phyloP scores from a whole-genome alignment of 139 green algal species.

The Deuterostichococcus epilithicus region DNA sequence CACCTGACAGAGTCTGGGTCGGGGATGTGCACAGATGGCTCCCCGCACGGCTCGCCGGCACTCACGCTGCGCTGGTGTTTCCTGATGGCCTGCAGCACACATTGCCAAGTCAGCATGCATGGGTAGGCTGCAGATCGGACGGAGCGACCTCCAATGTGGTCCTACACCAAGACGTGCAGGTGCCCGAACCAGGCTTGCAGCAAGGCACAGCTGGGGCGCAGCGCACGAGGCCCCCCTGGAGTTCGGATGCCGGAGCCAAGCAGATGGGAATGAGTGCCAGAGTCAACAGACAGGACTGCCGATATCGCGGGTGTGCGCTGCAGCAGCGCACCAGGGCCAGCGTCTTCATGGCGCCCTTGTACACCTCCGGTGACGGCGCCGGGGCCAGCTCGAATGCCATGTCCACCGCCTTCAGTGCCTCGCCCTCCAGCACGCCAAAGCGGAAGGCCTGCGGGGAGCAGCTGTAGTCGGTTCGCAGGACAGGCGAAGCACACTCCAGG shows the following conservation, averaged over 20 bases:
- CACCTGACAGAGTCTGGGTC: conserved; percentile 5
- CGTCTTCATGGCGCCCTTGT: conserved; percentile 8
- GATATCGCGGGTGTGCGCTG: neutral
- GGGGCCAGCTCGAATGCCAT: conserved; percentile 35
- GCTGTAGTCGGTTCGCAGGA: neutral
- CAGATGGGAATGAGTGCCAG: neutral
- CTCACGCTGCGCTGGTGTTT: conserved; percentile 28
- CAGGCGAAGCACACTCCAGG: neutral
- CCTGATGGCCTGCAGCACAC: conserved; percentile 16
- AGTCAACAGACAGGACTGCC: conserved; percentile 7
- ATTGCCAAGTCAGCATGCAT: neutral
- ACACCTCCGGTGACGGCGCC: neutral
- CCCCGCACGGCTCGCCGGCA: neutral
- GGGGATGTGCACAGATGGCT: conserved; percentile 4
- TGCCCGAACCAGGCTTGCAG: neutral
- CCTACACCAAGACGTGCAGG: neutral
- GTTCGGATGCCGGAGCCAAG: neutral
- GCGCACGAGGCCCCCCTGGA: neutral
- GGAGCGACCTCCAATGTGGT: neutral
- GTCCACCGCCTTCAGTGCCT: conserved; percentile 27
- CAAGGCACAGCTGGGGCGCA: conserved; percentile 4
- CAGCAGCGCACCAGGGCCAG: neutral
- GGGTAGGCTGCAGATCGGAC: neutral
- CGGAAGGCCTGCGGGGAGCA: conserved; percentile 17
- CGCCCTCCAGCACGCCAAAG: conserved; percentile 37